Evolutionary conservation across 2,329 filamentous ascomycete genomes (phyloP).

Genomic region (Mollisia scopiformis): DNA sequence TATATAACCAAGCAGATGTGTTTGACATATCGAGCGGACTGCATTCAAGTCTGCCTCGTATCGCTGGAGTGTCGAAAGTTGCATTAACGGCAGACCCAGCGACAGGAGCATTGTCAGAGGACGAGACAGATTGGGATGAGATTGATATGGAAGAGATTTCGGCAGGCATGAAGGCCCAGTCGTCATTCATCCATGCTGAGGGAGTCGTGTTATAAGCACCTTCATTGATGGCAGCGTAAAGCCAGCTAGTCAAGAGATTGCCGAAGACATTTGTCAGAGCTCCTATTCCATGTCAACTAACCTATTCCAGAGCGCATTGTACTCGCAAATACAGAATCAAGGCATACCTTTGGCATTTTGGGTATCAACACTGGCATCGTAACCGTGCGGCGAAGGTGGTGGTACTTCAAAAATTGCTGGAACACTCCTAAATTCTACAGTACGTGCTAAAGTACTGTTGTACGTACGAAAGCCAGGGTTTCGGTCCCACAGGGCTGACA

Average conservation of each 20-base stretch:
- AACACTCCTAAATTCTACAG: conserved; percentile 13
- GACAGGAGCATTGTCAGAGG: neutral
- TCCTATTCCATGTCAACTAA: neutral
- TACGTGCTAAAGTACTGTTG: neutral
- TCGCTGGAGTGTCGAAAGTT: conserved; percentile 13
- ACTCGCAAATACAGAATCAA: neutral
- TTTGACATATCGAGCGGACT: conserved; percentile 20
- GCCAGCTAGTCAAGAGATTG: conserved; percentile 13
- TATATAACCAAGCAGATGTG: conserved; percentile 16
- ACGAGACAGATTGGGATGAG: neutral
- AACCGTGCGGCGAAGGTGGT: neutral
- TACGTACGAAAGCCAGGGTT: conserved; percentile 7
- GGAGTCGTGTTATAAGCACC: conserved; percentile 7
- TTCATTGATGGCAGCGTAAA: conserved; percentile 10
- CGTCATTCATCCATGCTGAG: conserved; percentile 15
- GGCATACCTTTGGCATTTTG: conserved; percentile 7
- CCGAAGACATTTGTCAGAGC: conserved; percentile 12
- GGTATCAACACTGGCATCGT: neutral
- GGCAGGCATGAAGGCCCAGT: conserved; percentile 19
- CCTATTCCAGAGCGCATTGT: neutral
- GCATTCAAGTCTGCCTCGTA: conserved; percentile 18
- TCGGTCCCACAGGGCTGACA: conserved; percentile 20
- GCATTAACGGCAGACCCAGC: conserved; percentile 3
- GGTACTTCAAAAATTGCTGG: conserved; percentile 17
- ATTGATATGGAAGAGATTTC: neutral